phyloP scores from a whole-genome alignment of 164 flowering plant species.

The Berberis vulgaris region DNA sequence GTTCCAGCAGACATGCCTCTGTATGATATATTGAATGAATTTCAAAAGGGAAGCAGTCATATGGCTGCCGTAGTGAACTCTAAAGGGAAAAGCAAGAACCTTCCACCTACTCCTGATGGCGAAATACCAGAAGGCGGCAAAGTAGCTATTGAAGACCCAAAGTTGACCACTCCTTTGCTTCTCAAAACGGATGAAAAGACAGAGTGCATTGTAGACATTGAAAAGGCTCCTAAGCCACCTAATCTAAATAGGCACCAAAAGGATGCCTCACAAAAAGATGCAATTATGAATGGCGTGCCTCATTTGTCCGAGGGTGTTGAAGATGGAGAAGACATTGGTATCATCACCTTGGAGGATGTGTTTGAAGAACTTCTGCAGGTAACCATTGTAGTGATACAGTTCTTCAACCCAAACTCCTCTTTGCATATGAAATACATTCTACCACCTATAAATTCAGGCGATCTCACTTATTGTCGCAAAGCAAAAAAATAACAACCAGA shows the following conservation, averaged over 20 bases:
- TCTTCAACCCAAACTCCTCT: background rate
- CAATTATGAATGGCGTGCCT: constrained; percentile 22
- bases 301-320: constrained; percentile 53
- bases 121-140: constrained; percentile 33
- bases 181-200: constrained; percentile 25
- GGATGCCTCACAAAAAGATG: constrained; percentile 23
- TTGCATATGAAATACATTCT: background rate
- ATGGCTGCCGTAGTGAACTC: constrained; percentile 98
- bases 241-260: constrained; percentile 9
- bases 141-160: constrained; percentile 16
- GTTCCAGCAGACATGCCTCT: constrained; percentile 98
- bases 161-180: constrained; percentile 53
- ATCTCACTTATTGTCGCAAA: too few species aligned
- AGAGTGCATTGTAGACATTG: constrained; percentile 45
- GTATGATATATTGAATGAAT: constrained; percentile 93
- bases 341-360: constrained; percentile 96
- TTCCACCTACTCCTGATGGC: constrained; percentile 25
- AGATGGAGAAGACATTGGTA: constrained; percentile 91
- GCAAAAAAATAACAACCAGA: too few species aligned
- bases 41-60: constrained; percentile 97
- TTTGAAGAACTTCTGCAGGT: constrained; percentile 99
- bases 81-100: constrained; percentile 35
- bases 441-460: too few species aligned
- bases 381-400: constrained; percentile 6
- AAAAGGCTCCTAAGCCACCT: constrained; percentile 26